Evolutionary conservation across 1,284 basidiomycete genomes (phyloP).

Genomic region (Moniliophthora roreri): DNA sequence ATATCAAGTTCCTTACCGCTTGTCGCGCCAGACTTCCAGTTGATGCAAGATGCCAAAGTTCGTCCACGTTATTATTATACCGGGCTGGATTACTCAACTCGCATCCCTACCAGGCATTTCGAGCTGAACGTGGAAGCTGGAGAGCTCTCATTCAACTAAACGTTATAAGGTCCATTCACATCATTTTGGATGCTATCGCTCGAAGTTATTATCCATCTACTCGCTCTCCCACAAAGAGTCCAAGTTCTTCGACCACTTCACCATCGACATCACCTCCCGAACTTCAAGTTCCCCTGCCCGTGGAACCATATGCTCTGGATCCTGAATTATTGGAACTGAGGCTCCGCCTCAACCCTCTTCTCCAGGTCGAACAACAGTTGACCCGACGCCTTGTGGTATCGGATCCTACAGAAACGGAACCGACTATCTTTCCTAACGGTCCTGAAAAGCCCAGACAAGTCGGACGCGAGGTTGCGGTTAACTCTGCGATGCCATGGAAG

Average conservation of each 20-base stretch:
- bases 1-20: neutral
- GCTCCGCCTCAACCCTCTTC: slow-evolving; percentile 55
- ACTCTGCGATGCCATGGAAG: slow-evolving; percentile 41
- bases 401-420: slow-evolving; percentile 30
- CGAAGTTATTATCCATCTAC: slow-evolving; percentile 31
- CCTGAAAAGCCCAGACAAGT: slow-evolving; percentile 21
- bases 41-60: slow-evolving; percentile 61
- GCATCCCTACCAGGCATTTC: slow-evolving; percentile 42
- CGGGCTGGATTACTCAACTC: neutral
- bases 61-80: slow-evolving; percentile 7
- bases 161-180: slow-evolving; percentile 64
- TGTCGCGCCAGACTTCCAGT: slow-evolving; percentile 54
- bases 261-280: slow-evolving; percentile 21
- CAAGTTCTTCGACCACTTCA: slow-evolving; percentile 11
- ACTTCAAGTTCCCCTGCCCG: slow-evolving; percentile 16
- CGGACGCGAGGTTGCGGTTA: slow-evolving; percentile 35
- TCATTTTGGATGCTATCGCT: slow-evolving; percentile 59
- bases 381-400: slow-evolving; percentile 47
- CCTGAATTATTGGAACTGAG: slow-evolving; percentile 54
- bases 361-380: slow-evolving; percentile 59
- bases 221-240: neutral
- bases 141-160: slow-evolving; percentile 71
- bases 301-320: slow-evolving; percentile 34
- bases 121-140: slow-evolving; percentile 65
- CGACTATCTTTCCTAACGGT: slow-evolving; percentile 25